Percentiles rank a stretch among this genome's conserved stretches.
Evolutionary conservation across 1,284 basidiomycete species (phyloP).

Genomic region (Naganishia sp.): DNA sequence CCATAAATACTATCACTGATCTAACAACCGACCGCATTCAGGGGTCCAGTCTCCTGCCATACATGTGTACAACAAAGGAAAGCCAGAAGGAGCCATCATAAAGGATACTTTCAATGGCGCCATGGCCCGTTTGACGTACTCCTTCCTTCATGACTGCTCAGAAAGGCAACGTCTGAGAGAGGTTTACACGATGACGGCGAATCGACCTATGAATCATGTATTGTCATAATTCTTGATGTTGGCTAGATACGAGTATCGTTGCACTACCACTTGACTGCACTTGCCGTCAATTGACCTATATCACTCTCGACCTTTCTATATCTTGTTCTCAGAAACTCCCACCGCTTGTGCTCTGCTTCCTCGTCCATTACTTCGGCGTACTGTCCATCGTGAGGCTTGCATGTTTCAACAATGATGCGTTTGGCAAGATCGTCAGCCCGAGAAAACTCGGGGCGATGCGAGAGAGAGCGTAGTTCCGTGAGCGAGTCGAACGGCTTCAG

Average conservation of each 20-base stretch:
- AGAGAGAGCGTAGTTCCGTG: slow-evolving; percentile 17
- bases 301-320: slow-evolving; percentile 88
- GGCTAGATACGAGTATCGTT: too few relatives aligned
- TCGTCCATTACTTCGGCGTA: slow-evolving; percentile 52
- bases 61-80: background rate
- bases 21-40: background rate
- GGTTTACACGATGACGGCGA: too few relatives aligned
- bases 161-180: too few relatives aligned
- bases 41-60: background rate
- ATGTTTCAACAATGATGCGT: slow-evolving; percentile 57
- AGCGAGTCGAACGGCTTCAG: slow-evolving; percentile 15
- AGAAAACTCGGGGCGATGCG: slow-evolving; percentile 26
- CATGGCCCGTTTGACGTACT: too few relatives aligned
- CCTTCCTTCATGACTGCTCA: too few relatives aligned
- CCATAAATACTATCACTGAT: background rate
- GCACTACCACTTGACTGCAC: slow-evolving; percentile 77
- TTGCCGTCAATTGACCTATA: slow-evolving; percentile 61
- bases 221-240: too few relatives aligned
- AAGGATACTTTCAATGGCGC: background rate
- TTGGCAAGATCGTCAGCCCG: slow-evolving; percentile 57
- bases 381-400: slow-evolving; percentile 39
- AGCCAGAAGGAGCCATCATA: background rate
- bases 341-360: slow-evolving; percentile 55
- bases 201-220: too few relatives aligned
- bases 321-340: slow-evolving; percentile 69